phyloP scores from a whole-genome alignment of 768 basidiomycete genomes.

The Xerocomus brunneocitrinus region DNA sequence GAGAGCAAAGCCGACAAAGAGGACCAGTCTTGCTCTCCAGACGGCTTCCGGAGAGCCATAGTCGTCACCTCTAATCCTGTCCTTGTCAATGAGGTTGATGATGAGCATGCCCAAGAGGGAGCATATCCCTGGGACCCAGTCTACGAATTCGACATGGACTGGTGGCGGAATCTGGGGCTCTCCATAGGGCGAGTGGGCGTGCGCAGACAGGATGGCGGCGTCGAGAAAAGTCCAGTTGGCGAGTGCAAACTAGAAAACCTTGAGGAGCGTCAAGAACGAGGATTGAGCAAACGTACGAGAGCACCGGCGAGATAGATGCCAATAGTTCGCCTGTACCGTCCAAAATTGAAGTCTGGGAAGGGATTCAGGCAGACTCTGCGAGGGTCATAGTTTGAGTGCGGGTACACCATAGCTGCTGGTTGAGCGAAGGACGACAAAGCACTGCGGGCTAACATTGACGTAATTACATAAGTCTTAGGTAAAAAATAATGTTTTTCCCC shows the following conservation, averaged over 20 bases:
- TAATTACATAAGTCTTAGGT: constrained; percentile 17
- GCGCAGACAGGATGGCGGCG: constrained; percentile 84
- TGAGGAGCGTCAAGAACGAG: not conserved
- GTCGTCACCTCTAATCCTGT: constrained; percentile 74
- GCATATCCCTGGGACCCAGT: constrained; percentile 97
- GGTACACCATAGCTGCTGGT: constrained; percentile 4
- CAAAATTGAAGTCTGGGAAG: constrained; percentile 71
- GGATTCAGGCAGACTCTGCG: constrained; percentile 84
- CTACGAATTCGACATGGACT: constrained; percentile 85
- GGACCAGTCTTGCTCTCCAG: constrained; percentile 83
- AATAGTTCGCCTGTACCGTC: constrained; percentile 72
- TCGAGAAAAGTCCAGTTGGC: constrained; percentile 96
- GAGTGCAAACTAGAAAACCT: constrained; percentile 68
- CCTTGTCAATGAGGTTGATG: constrained; percentile 94
- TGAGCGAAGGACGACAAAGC: not conserved
- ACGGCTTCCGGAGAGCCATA: constrained; percentile 82
- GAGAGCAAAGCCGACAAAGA: constrained; percentile 94
- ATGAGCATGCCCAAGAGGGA: constrained; percentile 89
- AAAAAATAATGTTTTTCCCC: not conserved
- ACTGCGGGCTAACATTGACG: not conserved
- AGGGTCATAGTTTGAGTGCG: constrained; percentile 73
- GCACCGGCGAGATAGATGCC: constrained; percentile 92
- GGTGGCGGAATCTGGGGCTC: constrained; percentile 65
- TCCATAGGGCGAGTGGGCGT: constrained; percentile 72
- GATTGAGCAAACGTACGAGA: constrained; percentile 58